phyloP scores from a whole-genome alignment of 108 stramenopile genomes.

The Cylindrotheca closterium region DNA sequence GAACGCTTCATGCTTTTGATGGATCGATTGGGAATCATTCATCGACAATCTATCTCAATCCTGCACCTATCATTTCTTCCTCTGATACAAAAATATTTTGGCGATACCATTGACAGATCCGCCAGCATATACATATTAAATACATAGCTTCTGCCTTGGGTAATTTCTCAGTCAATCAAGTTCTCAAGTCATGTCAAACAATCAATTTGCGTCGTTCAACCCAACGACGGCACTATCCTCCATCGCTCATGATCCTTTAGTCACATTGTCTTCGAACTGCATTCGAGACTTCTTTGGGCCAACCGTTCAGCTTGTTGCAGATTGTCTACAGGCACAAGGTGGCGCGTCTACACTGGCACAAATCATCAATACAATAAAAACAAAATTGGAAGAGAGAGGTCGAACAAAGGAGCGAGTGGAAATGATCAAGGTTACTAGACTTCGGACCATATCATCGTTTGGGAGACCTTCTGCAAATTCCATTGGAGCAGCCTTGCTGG shows the following conservation, averaged over 20 bases:
- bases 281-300: conserved; percentile 83
- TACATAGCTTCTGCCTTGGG: no score
- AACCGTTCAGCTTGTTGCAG: conserved; percentile 73
- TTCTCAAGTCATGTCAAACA: conserved; percentile 48
- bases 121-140: no score
- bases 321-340: conserved; percentile 59
- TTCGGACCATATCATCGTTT: conserved; percentile 11
- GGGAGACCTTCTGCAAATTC: conserved; percentile 31
- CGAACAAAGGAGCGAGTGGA: conserved; percentile 32
- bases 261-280: conserved; percentile 62
- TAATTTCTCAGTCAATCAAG: no score
- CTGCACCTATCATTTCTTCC: no score
- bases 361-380: conserved; percentile 38
- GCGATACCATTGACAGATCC: no score
- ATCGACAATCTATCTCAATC: no score
- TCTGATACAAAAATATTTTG: no score
- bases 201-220: conserved; percentile 66
- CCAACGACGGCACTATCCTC: conserved; percentile 68
- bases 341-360: conserved; percentile 47
- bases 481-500: conserved; percentile 68
- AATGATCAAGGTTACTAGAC: conserved; percentile 16
- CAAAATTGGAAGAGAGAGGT: conserved; percentile 32
- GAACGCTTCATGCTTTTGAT: no score
- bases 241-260: conserved; percentile 46
- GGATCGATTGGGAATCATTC: no score